A percentile compares a stretch with the other conserved stretches of the same genome.
These are phyloP conservation scores for Hypericum perforatum DNA, from an alignment of 345 rosid genomes.

Conservation along the genomic window DNA sequence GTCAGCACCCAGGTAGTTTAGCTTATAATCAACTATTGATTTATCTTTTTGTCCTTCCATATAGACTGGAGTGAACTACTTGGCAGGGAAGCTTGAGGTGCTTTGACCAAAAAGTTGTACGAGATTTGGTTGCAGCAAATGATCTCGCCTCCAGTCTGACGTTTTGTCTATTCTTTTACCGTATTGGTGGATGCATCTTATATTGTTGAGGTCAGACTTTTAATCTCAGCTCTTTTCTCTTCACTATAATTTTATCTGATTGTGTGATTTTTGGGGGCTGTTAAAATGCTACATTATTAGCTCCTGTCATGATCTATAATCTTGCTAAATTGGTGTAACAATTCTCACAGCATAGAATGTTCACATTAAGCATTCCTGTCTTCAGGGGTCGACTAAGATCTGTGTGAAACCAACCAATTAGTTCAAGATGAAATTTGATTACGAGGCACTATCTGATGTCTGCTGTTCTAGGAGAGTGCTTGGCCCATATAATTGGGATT, in stretches of 20 bases:
- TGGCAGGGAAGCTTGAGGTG: slow-evolving; percentile 63
- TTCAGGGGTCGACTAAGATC: too few species aligned
- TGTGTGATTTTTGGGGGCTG: too few species aligned
- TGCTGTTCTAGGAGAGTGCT: slow-evolving; percentile 2
- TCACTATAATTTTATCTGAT: too few species aligned
- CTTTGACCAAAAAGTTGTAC: slow-evolving; percentile 47
- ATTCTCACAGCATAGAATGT: too few species aligned
- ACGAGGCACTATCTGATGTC: too few species aligned
- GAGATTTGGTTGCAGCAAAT: slow-evolving; percentile 39
- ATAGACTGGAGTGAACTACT: slow-evolving; percentile 17
- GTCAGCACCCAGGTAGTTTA: slow-evolving; percentile 51
- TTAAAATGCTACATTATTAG: too few species aligned
- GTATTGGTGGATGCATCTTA: slow-evolving; percentile 72
- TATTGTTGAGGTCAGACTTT: slow-evolving; percentile 60
- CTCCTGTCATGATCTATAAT: too few species aligned
- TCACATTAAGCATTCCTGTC: too few species aligned
- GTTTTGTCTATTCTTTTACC: slow-evolving; percentile 76
- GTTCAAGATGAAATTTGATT: too few species aligned
- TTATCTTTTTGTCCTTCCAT: slow-evolving; percentile 7
- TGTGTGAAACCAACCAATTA: too few species aligned
- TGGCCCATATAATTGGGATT: not conserved
- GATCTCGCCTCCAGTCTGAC: slow-evolving; percentile 50
- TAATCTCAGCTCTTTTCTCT: slow-evolving; percentile 1
- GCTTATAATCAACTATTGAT: not conserved
- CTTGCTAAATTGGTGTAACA: too few species aligned